Evolutionary conservation across 2,329 filamentous ascomycete genomes (phyloP).

Genomic region (Arthroderma sp.): DNA sequence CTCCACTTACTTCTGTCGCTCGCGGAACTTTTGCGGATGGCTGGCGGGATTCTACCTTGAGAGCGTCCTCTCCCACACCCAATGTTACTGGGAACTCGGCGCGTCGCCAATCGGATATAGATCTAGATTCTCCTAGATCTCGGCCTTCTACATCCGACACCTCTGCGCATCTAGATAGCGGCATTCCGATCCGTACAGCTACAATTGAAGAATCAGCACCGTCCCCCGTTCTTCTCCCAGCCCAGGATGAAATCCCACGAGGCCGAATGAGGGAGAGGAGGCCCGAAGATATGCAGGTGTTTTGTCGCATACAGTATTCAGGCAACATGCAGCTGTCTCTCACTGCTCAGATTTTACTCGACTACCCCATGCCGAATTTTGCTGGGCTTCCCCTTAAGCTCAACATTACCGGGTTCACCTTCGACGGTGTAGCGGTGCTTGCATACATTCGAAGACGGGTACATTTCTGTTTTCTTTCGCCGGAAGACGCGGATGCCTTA

Average conservation of each 20-base stretch:
- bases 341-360: slow-evolving; percentile 87
- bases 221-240: not conserved
- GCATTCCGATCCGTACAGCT: not conserved
- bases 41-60: not conserved
- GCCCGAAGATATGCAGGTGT: slow-evolving; percentile 79
- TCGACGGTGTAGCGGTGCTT: slow-evolving; percentile 86
- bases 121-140: slow-evolving; percentile 25
- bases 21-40: slow-evolving; percentile 29
- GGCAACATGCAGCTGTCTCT: slow-evolving; percentile 79
- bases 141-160: slow-evolving; percentile 33
- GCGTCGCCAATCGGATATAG: slow-evolving; percentile 20
- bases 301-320: slow-evolving; percentile 79
- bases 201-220: not conserved
- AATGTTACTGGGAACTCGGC: not conserved
- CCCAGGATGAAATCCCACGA: slow-evolving; percentile 18
- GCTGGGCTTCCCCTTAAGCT: slow-evolving; percentile 89
- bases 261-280: slow-evolving; percentile 56
- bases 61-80: not conserved
- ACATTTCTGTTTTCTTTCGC: slow-evolving; percentile 88
- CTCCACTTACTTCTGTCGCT: slow-evolving; percentile 34
- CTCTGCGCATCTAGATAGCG: slow-evolving; percentile 12
- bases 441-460: slow-evolving; percentile 80
- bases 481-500: slow-evolving; percentile 73
- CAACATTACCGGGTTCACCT: slow-evolving; percentile 86
- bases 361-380: slow-evolving; percentile 98